Base-by-base conservation (phyloP, 2,329 filamentous ascomycete species). In the Albophoma yamanashiensis region DNA sequence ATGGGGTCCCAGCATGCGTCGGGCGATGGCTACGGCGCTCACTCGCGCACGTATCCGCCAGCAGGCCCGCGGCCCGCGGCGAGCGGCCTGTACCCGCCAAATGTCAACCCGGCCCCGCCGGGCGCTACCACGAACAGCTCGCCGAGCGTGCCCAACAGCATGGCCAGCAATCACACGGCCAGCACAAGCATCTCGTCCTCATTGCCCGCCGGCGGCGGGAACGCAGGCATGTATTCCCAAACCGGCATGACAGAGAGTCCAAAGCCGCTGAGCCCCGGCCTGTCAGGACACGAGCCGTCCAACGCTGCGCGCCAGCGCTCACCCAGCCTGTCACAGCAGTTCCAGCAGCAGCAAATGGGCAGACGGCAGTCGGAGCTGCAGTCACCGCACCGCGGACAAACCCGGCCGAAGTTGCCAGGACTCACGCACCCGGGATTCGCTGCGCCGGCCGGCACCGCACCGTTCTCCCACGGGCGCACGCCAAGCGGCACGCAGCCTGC, bases 181-280 rank as follows among this genome's bases (percentile, higher is more conserved):
- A 79, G 76, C 59, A 77, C 79, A 14, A 82, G 78, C 66, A 74
- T 53, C 12, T 53, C 81, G 40, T 78, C 79, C 3, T 80, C 79
- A 17, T 66, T 79, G 58, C 76, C 80, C 9, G 69, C 80, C 36
- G 75, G 74, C 58, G 74, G 75, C 50, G 76, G 76, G 55, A 79
- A 76, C 61, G 77, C 78, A 55, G 82, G 81, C 22, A 82, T 92
- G 64, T 95, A 91, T 70, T 82, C 85, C 11, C 86, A 91, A 64
- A 82, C 83, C 59, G 82, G 78, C 61, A 89, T 96, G 77, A 94
- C 89, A 3, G 91, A 96, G 73, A 95, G 90, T 65, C 91, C 92
- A 0, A 95, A 92, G 69, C 88, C 92, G 4, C 78, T 96, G 47
- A 92, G 87, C 62, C 88, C 89, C n/a, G 80, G 80, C 22, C 78